phyloP scores from a whole-genome alignment of 768 basidiomycete species.

The Hygrocybe punicea region DNA sequence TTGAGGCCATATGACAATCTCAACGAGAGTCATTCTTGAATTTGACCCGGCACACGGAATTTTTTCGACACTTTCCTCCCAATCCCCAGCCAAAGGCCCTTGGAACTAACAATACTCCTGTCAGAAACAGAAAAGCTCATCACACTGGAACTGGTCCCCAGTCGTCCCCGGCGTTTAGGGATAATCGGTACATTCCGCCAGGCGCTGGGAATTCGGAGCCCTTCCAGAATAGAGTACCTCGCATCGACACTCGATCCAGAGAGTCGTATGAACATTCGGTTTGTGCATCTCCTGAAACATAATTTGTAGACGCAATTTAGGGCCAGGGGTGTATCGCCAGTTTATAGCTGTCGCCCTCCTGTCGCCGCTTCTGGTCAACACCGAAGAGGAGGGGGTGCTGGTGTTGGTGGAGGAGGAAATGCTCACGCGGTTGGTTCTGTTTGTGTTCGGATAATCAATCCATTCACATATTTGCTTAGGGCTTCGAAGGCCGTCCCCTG shows the following conservation, averaged over 20 bases:
- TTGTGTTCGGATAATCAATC: neutral
- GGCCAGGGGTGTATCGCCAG: neutral
- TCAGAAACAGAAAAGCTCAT: slow-evolving; percentile 27
- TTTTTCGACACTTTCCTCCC: slow-evolving; percentile 9
- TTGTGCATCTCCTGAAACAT: neutral
- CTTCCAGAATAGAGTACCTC: neutral
- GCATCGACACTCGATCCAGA: neutral
- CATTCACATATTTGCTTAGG: neutral
- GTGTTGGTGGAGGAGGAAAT: neutral
- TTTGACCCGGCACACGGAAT: slow-evolving; percentile 20
- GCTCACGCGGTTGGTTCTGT: neutral
- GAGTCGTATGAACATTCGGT: neutral
- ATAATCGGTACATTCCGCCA: neutral
- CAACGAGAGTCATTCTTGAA: neutral
- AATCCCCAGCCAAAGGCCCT: slow-evolving; percentile 20
- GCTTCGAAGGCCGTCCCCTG: neutral
- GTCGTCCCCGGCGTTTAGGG: neutral
- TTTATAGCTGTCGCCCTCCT: neutral
- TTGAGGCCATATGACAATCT: neutral
- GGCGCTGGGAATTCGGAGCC: neutral
- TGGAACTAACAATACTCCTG: slow-evolving; percentile 40
- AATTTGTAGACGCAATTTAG: neutral
- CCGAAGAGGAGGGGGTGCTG: slow-evolving; percentile 1
- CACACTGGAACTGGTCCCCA: slow-evolving; percentile 8
- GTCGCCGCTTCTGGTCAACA: neutral